phyloP scores from a whole-genome alignment of 352 stramenopile genomes.

The Globisporangium emineosum region DNA sequence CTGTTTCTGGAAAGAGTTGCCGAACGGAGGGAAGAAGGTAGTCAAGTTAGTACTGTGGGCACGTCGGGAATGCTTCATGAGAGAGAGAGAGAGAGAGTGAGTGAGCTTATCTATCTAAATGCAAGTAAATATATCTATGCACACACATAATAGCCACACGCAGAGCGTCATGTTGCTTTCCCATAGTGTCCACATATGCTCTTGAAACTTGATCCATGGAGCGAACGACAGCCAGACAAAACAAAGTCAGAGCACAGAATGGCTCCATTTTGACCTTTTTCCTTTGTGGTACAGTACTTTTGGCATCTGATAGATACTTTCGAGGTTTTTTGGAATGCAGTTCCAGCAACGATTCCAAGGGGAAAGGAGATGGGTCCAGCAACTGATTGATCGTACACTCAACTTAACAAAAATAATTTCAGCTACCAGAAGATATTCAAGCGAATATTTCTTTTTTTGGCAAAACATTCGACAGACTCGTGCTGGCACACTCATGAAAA shows the following conservation, averaged over 20 bases:
- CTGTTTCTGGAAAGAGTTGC: no score
- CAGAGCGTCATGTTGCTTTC: neutral
- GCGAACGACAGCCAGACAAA: neutral
- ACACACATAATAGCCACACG: neutral
- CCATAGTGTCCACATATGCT: neutral
- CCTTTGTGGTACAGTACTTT: neutral
- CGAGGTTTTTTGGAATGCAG: neutral
- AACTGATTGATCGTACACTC: no score
- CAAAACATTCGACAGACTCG: no score
- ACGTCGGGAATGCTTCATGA: neutral
- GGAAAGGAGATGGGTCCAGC: no score
- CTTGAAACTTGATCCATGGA: neutral
- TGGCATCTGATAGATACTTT: neutral
- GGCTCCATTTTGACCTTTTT: neutral
- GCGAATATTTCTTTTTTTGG: no score
- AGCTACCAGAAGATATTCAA: no score
- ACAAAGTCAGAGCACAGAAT: neutral
- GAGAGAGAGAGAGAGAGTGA: neutral
- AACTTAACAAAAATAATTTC: no score
- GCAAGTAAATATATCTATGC: neutral
- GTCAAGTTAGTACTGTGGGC: neutral
- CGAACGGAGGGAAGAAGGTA: no score
- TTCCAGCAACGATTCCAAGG: no score
- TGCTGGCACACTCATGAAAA: no score
- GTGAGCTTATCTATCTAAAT: neutral